phyloP scores from a whole-genome alignment of 169 alveolate species.

The Pseudocohnilembus persalinus region DNA sequence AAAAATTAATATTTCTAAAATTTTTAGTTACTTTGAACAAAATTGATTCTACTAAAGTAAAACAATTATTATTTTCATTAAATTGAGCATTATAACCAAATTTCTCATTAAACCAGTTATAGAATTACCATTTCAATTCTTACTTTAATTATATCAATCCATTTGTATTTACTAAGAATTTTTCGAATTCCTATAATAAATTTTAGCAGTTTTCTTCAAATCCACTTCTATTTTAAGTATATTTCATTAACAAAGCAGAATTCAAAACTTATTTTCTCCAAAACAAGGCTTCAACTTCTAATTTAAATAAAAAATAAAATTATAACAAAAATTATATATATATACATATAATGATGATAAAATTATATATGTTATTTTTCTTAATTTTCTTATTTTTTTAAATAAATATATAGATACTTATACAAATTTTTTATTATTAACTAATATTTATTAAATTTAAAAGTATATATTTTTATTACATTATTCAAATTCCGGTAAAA shows the following conservation, averaged over 20 bases:
- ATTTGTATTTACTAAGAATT: no score
- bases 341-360: no score
- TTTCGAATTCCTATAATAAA: neutral
- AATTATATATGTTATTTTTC: no score
- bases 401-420: no score
- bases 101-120: neutral
- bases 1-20: no score
- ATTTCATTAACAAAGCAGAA: neutral
- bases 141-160: neutral
- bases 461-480: neutral
- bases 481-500: neutral
- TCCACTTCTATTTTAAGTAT: no score
- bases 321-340: no score
- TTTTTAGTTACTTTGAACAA: neutral
- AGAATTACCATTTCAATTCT: neutral
- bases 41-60: neutral
- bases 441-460: no score
- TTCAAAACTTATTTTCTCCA: neutral
- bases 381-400: no score
- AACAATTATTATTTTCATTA: neutral
- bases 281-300: neutral
- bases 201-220: no score
- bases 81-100: neutral
- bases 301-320: no score
- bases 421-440: no score